Evolutionary conservation across 1,284 basidiomycete genomes (phyloP).

Genomic region (Retiboletus flavoniger): DNA sequence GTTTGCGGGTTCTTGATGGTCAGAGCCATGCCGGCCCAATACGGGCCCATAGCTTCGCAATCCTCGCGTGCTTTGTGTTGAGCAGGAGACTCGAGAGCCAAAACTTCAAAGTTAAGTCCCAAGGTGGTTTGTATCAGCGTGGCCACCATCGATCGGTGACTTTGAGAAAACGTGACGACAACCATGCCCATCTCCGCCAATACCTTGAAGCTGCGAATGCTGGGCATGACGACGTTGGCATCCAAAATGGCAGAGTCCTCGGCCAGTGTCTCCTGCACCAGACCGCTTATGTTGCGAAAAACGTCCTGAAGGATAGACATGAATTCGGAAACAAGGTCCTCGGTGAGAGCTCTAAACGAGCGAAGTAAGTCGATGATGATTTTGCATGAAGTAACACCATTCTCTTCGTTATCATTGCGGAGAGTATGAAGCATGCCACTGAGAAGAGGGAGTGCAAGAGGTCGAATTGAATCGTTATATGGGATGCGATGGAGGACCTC

Average conservation of each 20-base stretch:
- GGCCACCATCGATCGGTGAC: conserved; percentile 66
- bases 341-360: conserved; percentile 68
- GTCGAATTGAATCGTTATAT: conserved; percentile 74
- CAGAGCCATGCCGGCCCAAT: conserved; percentile 85
- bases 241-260: conserved; percentile 59
- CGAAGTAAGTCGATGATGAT: conserved; percentile 84
- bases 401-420: conserved; percentile 95
- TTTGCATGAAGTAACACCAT: conserved; percentile 90
- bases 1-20: conserved; percentile 74
- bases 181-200: conserved; percentile 93
- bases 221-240: conserved; percentile 59
- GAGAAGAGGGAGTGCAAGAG: conserved; percentile 71
- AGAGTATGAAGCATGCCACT: conserved; percentile 79
- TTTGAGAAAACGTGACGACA: conserved; percentile 89
- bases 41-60: conserved; percentile 68
- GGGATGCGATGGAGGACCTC: conserved; percentile 91
- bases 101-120: conserved; percentile 70
- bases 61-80: conserved; percentile 84
- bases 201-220: conserved; percentile 90
- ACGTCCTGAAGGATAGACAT: conserved; percentile 75
- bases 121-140: conserved; percentile 75
- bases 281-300: conserved; percentile 72
- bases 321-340: conserved; percentile 81
- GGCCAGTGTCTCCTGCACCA: conserved; percentile 78
- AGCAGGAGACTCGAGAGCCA: conserved; percentile 82